Evolutionary conservation across 495 filamentous ascomycete species (phyloP), one percentile per base, ranked within the genome.

Genomic region (Neurospora sp.): DNA sequence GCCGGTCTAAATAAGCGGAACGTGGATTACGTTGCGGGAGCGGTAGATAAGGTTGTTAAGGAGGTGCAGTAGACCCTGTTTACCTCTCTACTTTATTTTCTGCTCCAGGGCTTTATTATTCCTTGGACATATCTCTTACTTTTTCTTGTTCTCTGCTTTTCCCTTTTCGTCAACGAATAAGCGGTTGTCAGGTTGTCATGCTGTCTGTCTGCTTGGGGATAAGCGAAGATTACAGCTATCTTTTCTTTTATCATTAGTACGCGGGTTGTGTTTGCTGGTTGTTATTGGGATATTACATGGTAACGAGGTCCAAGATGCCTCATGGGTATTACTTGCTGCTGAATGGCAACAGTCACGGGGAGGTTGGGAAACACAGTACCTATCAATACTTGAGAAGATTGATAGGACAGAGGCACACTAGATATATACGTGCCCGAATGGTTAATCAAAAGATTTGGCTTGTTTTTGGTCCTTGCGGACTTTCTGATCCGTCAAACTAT

Each of bases 1-100:
- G 96, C 96, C 3, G 96, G 96, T 2, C 80, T 98, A 74, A 99
- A 98, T 81, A 91, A 92, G 35, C 81, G 89, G 74, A 99, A 99
- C 80, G 84, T 98, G 42, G 93, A 97, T 47, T 97, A 98, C 81
- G 89, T 97, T 73, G 96, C 94, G 22, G 90, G 90, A 78, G 93
- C 94, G 0, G 86, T 99, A 1, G 92, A 98, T 77, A 92, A 89
- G 75, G 92, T 93, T 68, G 93, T 98, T 5, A 87, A 90, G 71
- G 93, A 90, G 70, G 75, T 71, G 31, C 73, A 85, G 73, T 82
- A 81, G 61, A 12, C 10, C n/a, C 4, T 18, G 41, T 9, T 8
- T 31, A 12, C 10, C 5, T 31, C 6, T 31, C 12, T 31, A 16
- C 22, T 31, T 61, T 8, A 2, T 31, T 31, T 16, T 35, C 53